Evolutionary conservation across 371 early-diverging fungal species (phyloP), one percentile per base, ranked within the genome.

Genomic region (Mucor piriformis): DNA sequence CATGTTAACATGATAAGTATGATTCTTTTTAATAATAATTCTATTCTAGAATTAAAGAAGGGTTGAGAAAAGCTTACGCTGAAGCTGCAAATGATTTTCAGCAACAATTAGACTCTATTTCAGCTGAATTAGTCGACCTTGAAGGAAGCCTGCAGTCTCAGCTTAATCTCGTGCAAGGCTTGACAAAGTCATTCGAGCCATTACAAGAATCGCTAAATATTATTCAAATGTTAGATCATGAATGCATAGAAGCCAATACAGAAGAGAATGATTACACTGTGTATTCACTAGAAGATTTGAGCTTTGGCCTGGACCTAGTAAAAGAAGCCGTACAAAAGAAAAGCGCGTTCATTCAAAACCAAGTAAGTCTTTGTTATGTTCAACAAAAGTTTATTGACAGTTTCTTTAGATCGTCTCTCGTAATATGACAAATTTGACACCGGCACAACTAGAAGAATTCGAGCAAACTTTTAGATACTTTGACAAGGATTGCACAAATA

Each of bases 221-320:
- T 0, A 80, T 96, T 47, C 74, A 87, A 37, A 65, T 73, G 1
- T 64, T 92, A 5, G 88, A 94, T 70, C 70, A 70, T 46, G 87
- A 88, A 42, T 93, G 94, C 60, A 68, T 74, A 2, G 89, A 91
- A 29, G 96, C 95, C 43, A 87, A 90, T 63, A 91, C 95, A 33
- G 96, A 95, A 73, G 95, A 95, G 72, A 94, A 94, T 65, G 96
- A 91, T 69, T 91, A 92, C 59, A 95, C 96, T 4, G 90, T 95
- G 11, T 94, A 91, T 69, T 86, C 93, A 18, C 83, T 88, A 8
- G 94, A 95, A 40, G 96, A 96, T 66, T 76, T 97, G 10, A 79
- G 81, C 23, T 96, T 95, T 66, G 96, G 96, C 51, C 77, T 91
- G 10, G 88, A 84, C 20, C 67, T 95, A 38, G 76, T 94, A 23